Percentiles rank a stretch among this genome's conserved stretches.
Evolutionary conservation across 768 basidiomycete genomes (phyloP).

Genomic region (Lentinula guzmanii): DNA sequence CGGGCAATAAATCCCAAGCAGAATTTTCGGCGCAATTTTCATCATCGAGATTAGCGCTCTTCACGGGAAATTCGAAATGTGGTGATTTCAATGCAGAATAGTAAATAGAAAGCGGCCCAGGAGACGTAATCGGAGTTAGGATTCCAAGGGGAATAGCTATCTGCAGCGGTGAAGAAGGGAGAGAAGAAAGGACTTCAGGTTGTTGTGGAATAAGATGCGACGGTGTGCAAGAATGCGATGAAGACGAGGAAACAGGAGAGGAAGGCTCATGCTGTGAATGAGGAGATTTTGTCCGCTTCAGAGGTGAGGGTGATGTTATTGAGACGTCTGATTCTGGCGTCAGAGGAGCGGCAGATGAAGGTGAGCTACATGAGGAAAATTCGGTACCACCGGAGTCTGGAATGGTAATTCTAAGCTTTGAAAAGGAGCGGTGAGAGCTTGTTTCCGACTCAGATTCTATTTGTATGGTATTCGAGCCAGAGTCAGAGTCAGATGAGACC

Average conservation of each 20-base stretch:
- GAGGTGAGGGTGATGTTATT: neutral
- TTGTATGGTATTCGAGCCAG: neutral
- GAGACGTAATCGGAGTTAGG: neutral
- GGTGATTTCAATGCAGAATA: slow-evolving; percentile 2
- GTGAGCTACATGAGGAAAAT: neutral
- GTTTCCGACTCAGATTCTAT: slow-evolving; percentile 6
- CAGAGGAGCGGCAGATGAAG: neutral
- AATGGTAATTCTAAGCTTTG: slow-evolving; percentile 3
- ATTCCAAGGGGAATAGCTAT: neutral
- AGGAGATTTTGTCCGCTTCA: neutral
- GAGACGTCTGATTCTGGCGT: neutral
- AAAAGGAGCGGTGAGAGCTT: slow-evolving; percentile 8
- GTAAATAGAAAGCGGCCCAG: neutral
- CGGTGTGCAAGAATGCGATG: neutral
- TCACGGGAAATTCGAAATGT: neutral
- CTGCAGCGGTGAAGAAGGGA: neutral
- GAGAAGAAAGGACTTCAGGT: neutral
- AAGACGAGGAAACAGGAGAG: neutral
- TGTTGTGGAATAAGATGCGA: neutral
- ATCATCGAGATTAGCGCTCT: neutral
- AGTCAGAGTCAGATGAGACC: neutral
- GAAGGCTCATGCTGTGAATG: neutral
- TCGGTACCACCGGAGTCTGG: neutral
- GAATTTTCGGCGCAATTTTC: neutral
- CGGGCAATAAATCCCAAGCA: neutral